Base-by-base conservation (phyloP, 75 land plant genomes). In the Chamaecyparis obtusa region DNA sequence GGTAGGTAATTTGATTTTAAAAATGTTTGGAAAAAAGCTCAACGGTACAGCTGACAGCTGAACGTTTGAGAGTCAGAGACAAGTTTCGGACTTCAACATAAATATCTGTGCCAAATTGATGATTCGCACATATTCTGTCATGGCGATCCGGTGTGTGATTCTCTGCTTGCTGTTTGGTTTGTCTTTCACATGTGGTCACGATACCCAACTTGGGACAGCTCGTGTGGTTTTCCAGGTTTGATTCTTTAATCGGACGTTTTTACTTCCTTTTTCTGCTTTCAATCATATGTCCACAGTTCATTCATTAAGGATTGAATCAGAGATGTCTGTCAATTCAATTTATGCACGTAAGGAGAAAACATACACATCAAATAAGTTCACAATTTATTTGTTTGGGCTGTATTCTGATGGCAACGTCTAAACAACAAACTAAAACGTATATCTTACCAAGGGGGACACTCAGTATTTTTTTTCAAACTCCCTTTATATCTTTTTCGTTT, bases 151-250 rank as follows among this genome's bases (percentile, higher is more conserved):
- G 76, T 72, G 36, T 72, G 15, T 72, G 33, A 72, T 33, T 9
- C 76, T 72, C 36, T 72, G 76, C 36, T 33, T 72, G 76, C 36
- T 72, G 16, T 72, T 33, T 33, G 11, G 35, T 72, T 33, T 72
- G 76, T 1, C 15, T 72, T 72, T 32, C 27, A 72, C 76, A 10
- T 33, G 33, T 44, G 83, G 48, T 27, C 30, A 17, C n/a, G 83
- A 81, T 81, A 2, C 83, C 48, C 48, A 81, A 44, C 48, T 81
- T 1, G 48, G 83, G 0, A 41, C 83, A 43, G 10, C 83, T 44
- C 83, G 83, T 43, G 83, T 81, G 14, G 83, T 81, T 41, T 81
- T 81, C 48, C 83, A 81, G 83, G 83, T 81, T 39, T 81, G 48
- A 33, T 72, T 72, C 8, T 71, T 72, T 2, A 72, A 32, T 10